Percentiles rank a stretch among this genome's conserved stretches.
Evolutionary conservation across 495 filamentous ascomycete species (phyloP).

Genomic region (Trichoderma gamsii): DNA sequence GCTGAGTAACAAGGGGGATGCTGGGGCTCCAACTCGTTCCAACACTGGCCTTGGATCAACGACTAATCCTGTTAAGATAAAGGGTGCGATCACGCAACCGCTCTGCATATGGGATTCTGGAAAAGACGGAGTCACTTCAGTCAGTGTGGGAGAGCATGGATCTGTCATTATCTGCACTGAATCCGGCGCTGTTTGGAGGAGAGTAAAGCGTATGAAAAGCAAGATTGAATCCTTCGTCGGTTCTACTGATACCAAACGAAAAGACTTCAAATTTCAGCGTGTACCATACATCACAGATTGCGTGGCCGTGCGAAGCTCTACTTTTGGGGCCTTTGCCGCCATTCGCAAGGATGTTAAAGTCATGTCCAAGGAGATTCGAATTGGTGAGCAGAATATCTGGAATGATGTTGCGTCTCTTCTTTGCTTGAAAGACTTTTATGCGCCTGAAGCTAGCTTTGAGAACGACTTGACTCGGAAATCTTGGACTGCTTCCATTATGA

Average conservation of each 20-base stretch:
- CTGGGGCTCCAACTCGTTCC: constrained; percentile 37
- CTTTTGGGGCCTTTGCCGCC: constrained; percentile 82
- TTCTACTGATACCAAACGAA: constrained; percentile 49
- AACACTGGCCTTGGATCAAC: constrained; percentile 51
- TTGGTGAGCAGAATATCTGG: constrained; percentile 63
- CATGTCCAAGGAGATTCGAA: constrained; percentile 62
- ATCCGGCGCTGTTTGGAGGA: constrained; percentile 85
- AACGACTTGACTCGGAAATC: constrained; percentile 32
- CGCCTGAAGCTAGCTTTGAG: constrained; percentile 25
- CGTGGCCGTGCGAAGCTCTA: constrained; percentile 74
- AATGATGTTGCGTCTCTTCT: constrained; percentile 65
- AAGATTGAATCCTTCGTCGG: constrained; percentile 60
- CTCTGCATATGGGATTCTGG: constrained; percentile 80
- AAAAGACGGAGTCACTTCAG: constrained; percentile 77
- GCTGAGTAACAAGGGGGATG: constrained; percentile 59
- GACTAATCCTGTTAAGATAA: constrained; percentile 82
- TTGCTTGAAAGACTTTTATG: constrained; percentile 47
- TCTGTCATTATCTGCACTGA: constrained; percentile 91
- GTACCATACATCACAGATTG: constrained; percentile 82
- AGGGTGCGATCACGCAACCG: constrained; percentile 65
- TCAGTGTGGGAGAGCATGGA: constrained; percentile 85
- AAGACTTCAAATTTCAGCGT: constrained; percentile 88
- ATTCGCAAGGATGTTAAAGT: constrained; percentile 81
- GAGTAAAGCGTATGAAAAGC: constrained; percentile 70
- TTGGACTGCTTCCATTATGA: constrained; percentile 26